A percentile compares a stretch with the other conserved stretches of the same genome.
phyloP scores from a whole-genome alignment of 2,329 filamentous ascomycete species.

The Zymoseptoria crescenta region DNA sequence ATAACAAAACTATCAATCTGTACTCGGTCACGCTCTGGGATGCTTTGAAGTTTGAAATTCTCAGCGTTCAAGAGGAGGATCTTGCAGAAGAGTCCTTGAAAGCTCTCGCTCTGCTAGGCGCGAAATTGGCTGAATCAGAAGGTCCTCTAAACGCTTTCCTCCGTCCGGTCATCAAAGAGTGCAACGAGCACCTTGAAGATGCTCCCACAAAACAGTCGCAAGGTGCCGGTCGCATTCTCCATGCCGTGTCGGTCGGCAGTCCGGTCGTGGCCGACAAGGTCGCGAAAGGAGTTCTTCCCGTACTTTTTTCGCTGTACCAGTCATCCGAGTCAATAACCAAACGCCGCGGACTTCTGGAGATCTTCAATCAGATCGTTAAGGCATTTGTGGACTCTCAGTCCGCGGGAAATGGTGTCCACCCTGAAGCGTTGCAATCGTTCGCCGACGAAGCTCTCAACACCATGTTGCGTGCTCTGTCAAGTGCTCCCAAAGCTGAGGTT shows the following conservation, averaged over 20 bases:
- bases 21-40: constrained; percentile 62
- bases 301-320: constrained; percentile 53
- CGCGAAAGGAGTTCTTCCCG: constrained; percentile 49
- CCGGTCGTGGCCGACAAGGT: constrained; percentile 48
- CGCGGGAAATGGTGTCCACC: constrained; percentile 34
- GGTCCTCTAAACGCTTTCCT: constrained; percentile 47
- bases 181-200: constrained; percentile 59
- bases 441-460: constrained; percentile 35
- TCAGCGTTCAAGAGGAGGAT: constrained; percentile 60
- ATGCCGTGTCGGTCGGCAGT: constrained; percentile 49
- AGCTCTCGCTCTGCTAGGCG: constrained; percentile 48
- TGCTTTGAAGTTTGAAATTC: constrained; percentile 59
- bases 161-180: constrained; percentile 56
- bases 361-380: constrained; percentile 50
- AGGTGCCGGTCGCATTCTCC: constrained; percentile 54
- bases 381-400: constrained; percentile 45
- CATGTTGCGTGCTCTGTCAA: constrained; percentile 37
- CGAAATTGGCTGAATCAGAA: constrained; percentile 45
- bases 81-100: constrained; percentile 52
- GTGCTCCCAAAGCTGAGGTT: constrained; percentile 40
- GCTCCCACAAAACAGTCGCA: constrained; percentile 62
- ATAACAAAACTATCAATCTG: constrained; percentile 50
- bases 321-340: constrained; percentile 55
- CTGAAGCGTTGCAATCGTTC: constrained; percentile 35
- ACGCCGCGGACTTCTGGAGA: constrained; percentile 54